These are phyloP conservation scores for Cucurbita moschata DNA, from an alignment of 306 rosid genomes.

Conservation along the genomic window DNA sequence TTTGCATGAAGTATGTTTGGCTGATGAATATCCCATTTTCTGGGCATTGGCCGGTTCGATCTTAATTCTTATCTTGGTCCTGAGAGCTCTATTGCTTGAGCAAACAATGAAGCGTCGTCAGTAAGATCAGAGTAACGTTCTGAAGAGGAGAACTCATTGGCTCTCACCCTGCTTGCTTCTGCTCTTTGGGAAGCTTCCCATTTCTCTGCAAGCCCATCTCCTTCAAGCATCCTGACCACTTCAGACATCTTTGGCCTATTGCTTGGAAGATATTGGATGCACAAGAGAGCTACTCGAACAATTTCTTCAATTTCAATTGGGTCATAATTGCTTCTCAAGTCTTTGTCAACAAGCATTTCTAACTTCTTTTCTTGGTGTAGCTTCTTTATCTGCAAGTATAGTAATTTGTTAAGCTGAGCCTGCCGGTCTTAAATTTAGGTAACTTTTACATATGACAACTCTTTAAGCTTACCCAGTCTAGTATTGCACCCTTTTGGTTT, in stretches of 20 bases:
- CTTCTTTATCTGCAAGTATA: slow-evolving; percentile 38
- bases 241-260: slow-evolving; percentile 60
- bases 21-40: background rate
- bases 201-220: slow-evolving; percentile 58
- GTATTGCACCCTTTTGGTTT: slow-evolving; percentile 55
- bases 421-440: background rate
- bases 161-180: slow-evolving; percentile 41
- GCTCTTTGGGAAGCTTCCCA: slow-evolving; percentile 57
- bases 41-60: background rate
- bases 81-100: slow-evolving; percentile 60
- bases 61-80: slow-evolving; percentile 35
- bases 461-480: slow-evolving; percentile 44
- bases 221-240: slow-evolving; percentile 64
- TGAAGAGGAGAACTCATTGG: slow-evolving; percentile 43
- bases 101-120: slow-evolving; percentile 52
- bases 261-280: slow-evolving; percentile 44
- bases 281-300: slow-evolving; percentile 48
- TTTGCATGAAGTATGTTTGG: background rate
- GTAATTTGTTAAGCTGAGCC: background rate
- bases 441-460: background rate
- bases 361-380: slow-evolving; percentile 57
- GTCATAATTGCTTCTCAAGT: slow-evolving; percentile 34
- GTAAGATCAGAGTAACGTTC: slow-evolving; percentile 58
- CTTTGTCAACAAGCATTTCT: slow-evolving; percentile 51
- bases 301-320: slow-evolving; percentile 52